phyloP scores from a whole-genome alignment of 2,329 filamentous ascomycete species.

The Colletotrichum godetiae region DNA sequence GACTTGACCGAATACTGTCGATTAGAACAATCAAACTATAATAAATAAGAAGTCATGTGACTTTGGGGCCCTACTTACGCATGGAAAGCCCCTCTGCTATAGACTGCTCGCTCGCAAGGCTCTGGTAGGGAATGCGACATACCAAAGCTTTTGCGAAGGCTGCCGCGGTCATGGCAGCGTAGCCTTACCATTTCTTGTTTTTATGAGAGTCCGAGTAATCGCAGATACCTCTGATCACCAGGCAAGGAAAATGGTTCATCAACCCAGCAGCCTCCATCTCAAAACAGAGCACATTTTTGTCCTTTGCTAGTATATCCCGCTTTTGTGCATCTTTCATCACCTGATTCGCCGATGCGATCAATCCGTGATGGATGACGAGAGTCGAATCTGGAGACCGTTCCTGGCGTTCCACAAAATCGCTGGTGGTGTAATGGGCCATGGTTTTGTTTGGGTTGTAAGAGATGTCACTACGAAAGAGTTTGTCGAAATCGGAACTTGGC shows the following conservation, averaged over 20 bases:
- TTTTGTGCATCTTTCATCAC: slow-evolving; percentile 43
- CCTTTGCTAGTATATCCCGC: slow-evolving; percentile 49
- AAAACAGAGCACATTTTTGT: slow-evolving; percentile 43
- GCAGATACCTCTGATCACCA: neutral
- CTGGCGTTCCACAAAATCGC: neutral
- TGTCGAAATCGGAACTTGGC: neutral
- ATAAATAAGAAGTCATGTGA: neutral
- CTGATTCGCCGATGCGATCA: slow-evolving; percentile 47
- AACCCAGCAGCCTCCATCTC: neutral
- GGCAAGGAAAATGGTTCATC: neutral
- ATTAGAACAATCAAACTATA: no score
- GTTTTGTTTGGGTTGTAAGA: neutral
- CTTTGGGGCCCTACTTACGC: neutral
- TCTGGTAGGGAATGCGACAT: neutral
- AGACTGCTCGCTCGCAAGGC: neutral
- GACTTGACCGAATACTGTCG: neutral
- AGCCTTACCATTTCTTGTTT: neutral
- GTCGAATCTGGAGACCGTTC: slow-evolving; percentile 12
- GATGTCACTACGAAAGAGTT: neutral
- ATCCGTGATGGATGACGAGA: slow-evolving; percentile 44
- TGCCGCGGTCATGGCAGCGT: neutral
- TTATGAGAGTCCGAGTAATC: neutral
- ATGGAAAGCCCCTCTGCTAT: neutral
- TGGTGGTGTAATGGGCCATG: neutral
- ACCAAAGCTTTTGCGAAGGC: neutral